Conservation (phyloP, 2,329 filamentous ascomycete genomes). For the Achaetomium macrosporum region DNA sequence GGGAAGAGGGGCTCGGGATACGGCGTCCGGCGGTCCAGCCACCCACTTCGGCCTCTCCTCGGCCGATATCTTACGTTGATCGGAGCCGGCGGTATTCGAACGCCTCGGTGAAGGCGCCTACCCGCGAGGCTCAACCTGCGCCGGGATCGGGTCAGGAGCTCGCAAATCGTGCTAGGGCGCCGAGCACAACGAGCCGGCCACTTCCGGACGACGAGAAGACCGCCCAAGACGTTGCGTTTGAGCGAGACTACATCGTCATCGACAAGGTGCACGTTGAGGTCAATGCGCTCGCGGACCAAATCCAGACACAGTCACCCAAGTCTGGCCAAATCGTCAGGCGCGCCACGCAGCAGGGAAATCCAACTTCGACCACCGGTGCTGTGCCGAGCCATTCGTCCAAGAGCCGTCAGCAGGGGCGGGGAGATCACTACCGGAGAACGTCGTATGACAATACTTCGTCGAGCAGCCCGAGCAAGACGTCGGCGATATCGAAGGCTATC, state of each 20-base stretch:
- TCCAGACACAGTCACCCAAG: constrained; percentile 52
- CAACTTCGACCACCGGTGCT: constrained; percentile 63
- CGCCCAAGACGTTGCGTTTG: constrained; percentile 82
- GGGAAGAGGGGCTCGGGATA: constrained; percentile 46
- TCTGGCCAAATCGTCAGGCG: constrained; percentile 64
- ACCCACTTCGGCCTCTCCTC: constrained; percentile 44
- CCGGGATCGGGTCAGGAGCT: constrained; percentile 34
- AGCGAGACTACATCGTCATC: constrained; percentile 91
- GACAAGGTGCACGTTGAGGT: constrained; percentile 95
- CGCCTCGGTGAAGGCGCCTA: constrained; percentile 31
- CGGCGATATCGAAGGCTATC: constrained; percentile 89
- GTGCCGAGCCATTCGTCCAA: constrained; percentile 61
- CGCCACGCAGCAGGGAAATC: constrained; percentile 69
- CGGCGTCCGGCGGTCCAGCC: constrained; percentile 42
- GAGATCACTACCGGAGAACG: constrained; percentile 66
- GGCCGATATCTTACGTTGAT: constrained; percentile 34
- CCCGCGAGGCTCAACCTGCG: constrained; percentile 32
- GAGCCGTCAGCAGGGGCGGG: constrained; percentile 60
- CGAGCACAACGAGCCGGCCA: constrained; percentile 14
- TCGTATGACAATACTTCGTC: constrained; percentile 76
- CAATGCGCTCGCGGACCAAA: constrained; percentile 92
- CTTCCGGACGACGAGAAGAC: constrained; percentile 58
- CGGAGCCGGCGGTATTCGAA: constrained; percentile 37
- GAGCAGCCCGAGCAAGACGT: constrained; percentile 64
- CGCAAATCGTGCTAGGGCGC: constrained; percentile 28